Evolutionary conservation across 306 rosid species (phyloP).

Genomic region (Acacia crassicarpa): DNA sequence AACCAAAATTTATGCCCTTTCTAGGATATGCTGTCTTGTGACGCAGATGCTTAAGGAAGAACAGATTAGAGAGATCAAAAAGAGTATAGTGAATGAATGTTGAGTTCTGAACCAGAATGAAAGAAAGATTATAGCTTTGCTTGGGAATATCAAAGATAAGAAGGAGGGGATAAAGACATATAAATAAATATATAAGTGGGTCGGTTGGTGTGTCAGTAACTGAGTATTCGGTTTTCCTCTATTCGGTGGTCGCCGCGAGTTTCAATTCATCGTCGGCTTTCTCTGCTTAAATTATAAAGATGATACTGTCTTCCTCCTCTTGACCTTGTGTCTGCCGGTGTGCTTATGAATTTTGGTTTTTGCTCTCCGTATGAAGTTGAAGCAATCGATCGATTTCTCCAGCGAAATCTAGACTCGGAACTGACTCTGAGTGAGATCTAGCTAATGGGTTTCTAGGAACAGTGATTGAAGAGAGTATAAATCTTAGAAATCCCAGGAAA

Average conservation of each 20-base stretch:
- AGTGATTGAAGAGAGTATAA: constrained; percentile 17
- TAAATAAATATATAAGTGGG: neutral
- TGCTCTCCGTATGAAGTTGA: neutral
- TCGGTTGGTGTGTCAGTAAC: neutral
- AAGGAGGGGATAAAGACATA: neutral
- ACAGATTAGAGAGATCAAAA: neutral
- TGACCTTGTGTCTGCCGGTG: no score
- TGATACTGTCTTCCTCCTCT: no score
- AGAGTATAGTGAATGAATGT: neutral
- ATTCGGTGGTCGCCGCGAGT: no score
- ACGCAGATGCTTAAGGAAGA: neutral
- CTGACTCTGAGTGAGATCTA: constrained; percentile 26
- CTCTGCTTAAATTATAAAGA: no score
- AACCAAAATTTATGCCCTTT: neutral
- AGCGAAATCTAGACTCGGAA: constrained; percentile 19
- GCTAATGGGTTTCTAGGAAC: constrained; percentile 29
- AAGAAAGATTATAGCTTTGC: neutral
- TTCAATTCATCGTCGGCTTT: no score
- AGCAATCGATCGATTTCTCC: neutral
- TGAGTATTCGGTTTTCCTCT: neutral
- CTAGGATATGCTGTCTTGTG: constrained; percentile 1
- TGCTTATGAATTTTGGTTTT: no score
- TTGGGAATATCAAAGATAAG: neutral
- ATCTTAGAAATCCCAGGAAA: constrained; percentile 39
- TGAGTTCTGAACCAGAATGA: neutral